phyloP scores from a whole-genome alignment of 2,329 filamentous ascomycete species.

The Phaeosphaeriaceae sp. region DNA sequence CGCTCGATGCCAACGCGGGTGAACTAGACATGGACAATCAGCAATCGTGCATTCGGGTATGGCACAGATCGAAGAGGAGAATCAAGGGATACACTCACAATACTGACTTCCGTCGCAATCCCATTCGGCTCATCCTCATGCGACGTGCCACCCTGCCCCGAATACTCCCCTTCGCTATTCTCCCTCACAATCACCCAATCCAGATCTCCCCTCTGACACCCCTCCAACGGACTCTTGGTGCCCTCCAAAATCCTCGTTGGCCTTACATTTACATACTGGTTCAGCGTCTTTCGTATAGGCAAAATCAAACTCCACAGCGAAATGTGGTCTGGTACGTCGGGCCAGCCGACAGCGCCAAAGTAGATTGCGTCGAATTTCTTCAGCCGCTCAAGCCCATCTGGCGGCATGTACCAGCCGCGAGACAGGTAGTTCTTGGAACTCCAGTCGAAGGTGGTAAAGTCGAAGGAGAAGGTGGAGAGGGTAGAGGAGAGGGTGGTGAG shows the following conservation, averaged over 20 bases:
- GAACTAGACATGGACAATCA: conserved; percentile 33
- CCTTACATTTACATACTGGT: conserved; percentile 73
- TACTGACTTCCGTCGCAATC: conserved; percentile 55
- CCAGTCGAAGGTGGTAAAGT: conserved; percentile 61
- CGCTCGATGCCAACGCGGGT: conserved; percentile 54
- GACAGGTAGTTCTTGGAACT: conserved; percentile 57
- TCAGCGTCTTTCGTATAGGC: conserved; percentile 70
- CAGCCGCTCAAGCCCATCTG: conserved; percentile 58
- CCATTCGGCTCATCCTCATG: conserved; percentile 51
- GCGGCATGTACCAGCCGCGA: conserved; percentile 61
- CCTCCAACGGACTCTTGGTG: conserved; percentile 49
- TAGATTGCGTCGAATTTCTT: conserved; percentile 63
- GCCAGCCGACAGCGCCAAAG: conserved; percentile 67
- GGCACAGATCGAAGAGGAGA: background rate
- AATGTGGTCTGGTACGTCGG: conserved; percentile 70
- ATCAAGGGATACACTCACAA: conserved; percentile 22
- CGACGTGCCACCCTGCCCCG: conserved; percentile 54
- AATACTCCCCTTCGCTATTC: conserved; percentile 58
- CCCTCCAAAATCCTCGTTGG: conserved; percentile 56
- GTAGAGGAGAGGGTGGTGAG: conserved; percentile 53
- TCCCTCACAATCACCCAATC: conserved; percentile 59
- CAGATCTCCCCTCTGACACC: conserved; percentile 47
- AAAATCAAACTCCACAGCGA: conserved; percentile 72
- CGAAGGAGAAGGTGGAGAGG: conserved; percentile 56
- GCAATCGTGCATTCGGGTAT: too few species aligned